These are phyloP conservation scores for Arabis alpina DNA, from an alignment of 345 rosid genomes.

Conservation along the genomic window DNA sequence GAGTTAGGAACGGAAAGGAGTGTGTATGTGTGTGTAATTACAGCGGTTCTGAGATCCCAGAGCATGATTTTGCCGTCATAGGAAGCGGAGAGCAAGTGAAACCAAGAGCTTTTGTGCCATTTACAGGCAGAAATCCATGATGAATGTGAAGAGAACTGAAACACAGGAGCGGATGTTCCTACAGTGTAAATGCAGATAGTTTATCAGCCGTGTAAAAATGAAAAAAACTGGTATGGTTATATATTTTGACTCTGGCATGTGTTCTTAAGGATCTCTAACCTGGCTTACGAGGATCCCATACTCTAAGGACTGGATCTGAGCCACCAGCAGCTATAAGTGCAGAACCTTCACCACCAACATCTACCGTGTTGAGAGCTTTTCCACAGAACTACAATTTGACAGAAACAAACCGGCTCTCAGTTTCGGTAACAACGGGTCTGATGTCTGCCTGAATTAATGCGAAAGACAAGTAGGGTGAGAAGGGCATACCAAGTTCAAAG, in stretches of 20 bases:
- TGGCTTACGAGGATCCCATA: constrained; percentile 99
- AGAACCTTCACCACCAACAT: constrained; percentile 93
- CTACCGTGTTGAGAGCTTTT: constrained; percentile 78
- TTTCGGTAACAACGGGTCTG: not conserved
- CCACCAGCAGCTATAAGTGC: constrained; percentile 91
- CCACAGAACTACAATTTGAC: constrained; percentile 67
- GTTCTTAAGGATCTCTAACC: constrained; percentile 50
- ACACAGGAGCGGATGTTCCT: constrained; percentile 91
- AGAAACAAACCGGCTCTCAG: constrained; percentile 2
- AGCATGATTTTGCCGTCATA: constrained; percentile 98
- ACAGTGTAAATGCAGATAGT: constrained; percentile 28
- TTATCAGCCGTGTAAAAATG: not conserved
- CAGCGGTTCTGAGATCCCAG: constrained; percentile 99
- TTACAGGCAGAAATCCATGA: constrained; percentile 97
- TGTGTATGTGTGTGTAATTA: constrained; percentile 36
- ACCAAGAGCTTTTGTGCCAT: constrained; percentile 84
- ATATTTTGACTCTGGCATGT: constrained; percentile 6
- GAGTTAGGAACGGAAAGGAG: constrained; percentile 3
- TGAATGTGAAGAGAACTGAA: constrained; percentile 77
- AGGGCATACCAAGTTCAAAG: constrained; percentile 61
- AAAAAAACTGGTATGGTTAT: constrained; percentile 19
- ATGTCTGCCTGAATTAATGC: not conserved
- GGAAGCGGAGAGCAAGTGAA: constrained; percentile 90
- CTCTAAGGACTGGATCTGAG: constrained; percentile 87
- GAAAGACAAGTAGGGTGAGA: constrained; percentile 26